Percentiles rank a stretch among this genome's conserved stretches.
phyloP scores from a whole-genome alignment of 768 basidiomycete genomes.

The Boletus patriciae region DNA sequence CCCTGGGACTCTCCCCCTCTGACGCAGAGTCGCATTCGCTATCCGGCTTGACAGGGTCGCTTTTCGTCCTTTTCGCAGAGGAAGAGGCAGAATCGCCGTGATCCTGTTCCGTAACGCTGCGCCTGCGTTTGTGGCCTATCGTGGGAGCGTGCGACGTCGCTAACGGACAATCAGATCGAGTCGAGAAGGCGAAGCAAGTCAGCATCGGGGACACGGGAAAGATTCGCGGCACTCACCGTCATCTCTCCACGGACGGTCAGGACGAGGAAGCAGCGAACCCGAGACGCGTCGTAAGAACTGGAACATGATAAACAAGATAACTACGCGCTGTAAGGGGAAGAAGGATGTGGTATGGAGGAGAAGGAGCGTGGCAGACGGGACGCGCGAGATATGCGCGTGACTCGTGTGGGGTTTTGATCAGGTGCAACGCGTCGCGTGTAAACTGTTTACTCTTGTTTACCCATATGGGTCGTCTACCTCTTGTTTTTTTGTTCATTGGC shows the following conservation, averaged over 20 bases:
- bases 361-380: constrained; percentile 2
- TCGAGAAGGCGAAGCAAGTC: constrained; percentile 13
- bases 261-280: constrained; percentile 63
- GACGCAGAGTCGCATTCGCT: constrained; percentile 25
- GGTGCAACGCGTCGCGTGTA: not conserved
- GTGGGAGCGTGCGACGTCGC: constrained; percentile 76
- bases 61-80: constrained; percentile 36
- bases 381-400: constrained; percentile 10
- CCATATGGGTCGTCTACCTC: not conserved
- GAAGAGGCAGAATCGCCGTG: constrained; percentile 34
- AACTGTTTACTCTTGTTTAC: constrained; percentile 30
- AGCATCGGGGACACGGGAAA: constrained; percentile 6
- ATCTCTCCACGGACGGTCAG: constrained; percentile 75
- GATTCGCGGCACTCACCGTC: constrained; percentile 53
- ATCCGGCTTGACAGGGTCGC: constrained; percentile 26
- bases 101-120: constrained; percentile 47
- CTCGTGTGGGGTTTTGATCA: not conserved
- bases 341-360: not conserved
- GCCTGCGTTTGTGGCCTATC: constrained; percentile 63
- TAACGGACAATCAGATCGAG: constrained; percentile 26
- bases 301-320: constrained; percentile 45
- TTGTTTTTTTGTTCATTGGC: not conserved
- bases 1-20: constrained; percentile 14
- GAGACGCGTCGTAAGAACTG: constrained; percentile 71
- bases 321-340: not conserved